Conservation (phyloP, 2,329 filamentous ascomycete genomes). For the Ilyonectria sp. region DNA sequence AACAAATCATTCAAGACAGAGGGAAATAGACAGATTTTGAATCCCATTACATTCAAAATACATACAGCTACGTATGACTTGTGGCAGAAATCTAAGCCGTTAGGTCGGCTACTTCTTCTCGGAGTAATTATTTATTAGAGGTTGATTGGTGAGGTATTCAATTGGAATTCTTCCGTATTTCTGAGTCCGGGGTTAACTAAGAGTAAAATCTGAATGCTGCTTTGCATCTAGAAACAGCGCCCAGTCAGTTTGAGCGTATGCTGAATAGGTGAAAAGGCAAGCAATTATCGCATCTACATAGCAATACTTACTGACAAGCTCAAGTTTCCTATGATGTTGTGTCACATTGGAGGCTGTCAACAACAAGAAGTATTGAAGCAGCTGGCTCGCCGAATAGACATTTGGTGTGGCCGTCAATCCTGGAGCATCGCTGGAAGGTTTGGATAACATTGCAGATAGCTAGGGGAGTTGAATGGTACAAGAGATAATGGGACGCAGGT, state of each 20-base stretch:
- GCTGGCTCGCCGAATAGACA: not conserved
- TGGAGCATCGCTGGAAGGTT: not conserved
- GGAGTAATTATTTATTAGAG: conserved; percentile 6
- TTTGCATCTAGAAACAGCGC: not conserved
- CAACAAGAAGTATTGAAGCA: conserved; percentile 12
- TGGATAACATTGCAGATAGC: not conserved
- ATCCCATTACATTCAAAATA: too few species aligned
- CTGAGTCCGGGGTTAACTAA: not conserved
- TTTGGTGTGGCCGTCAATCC: not conserved
- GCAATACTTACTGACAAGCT: too few species aligned
- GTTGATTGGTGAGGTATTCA: not conserved
- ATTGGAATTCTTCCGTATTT: conserved; percentile 6
- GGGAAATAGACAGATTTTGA: too few species aligned
- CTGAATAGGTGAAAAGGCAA: not conserved
- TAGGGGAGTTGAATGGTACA: not conserved
- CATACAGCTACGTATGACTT: too few species aligned
- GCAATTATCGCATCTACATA: not conserved
- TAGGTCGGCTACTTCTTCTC: not conserved
- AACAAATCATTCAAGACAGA: too few species aligned
- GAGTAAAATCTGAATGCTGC: not conserved
- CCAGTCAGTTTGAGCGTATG: conserved; percentile 4
- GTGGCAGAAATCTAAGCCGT: not conserved
- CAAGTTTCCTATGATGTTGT: conserved; percentile 17
- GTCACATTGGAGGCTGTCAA: conserved; percentile 19
- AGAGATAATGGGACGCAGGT: not conserved